phyloP scores from a whole-genome alignment of 805 yeast species.

The Ogataea nakhonphanomensis region DNA sequence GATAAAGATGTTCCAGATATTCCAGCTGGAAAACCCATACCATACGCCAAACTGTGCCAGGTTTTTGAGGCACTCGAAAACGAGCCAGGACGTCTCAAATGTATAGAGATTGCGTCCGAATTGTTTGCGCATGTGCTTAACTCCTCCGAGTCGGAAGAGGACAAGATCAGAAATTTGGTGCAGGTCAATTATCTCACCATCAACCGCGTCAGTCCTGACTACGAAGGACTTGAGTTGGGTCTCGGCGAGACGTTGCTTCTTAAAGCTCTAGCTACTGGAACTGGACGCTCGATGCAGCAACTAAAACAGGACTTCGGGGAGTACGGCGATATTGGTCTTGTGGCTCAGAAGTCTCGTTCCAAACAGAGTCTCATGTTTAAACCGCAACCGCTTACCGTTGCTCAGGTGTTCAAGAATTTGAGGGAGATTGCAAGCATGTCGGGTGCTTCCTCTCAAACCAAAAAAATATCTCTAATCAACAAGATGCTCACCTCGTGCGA shows the following conservation, averaged over 20 bases:
- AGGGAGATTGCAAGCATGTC: slow-evolving; percentile 72
- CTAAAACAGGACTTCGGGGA: slow-evolving; percentile 72
- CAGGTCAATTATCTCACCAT: slow-evolving; percentile 80
- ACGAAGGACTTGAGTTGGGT: slow-evolving; percentile 91
- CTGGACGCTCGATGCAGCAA: slow-evolving; percentile 73
- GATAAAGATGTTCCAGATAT: neutral
- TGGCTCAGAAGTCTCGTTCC: slow-evolving; percentile 78
- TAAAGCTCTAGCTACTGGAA: slow-evolving; percentile 85
- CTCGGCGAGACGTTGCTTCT: slow-evolving; percentile 86
- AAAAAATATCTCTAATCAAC: slow-evolving; percentile 75
- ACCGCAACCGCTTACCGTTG: slow-evolving; percentile 75
- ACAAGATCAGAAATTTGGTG: slow-evolving; percentile 42
- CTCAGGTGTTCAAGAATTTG: slow-evolving; percentile 68
- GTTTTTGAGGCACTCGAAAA: slow-evolving; percentile 76
- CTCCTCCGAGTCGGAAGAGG: slow-evolving; percentile 38
- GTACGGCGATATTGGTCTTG: slow-evolving; percentile 86
- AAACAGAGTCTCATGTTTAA: slow-evolving; percentile 92
- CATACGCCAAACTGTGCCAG: slow-evolving; percentile 46
- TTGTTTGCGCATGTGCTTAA: slow-evolving; percentile 65
- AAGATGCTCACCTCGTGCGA: slow-evolving; percentile 82
- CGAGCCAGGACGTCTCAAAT: slow-evolving; percentile 80
- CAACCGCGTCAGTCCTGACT: slow-evolving; percentile 91
- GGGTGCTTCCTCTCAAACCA: slow-evolving; percentile 79
- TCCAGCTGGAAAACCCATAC: slow-evolving; percentile 22
- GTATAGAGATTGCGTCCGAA: slow-evolving; percentile 68